Conservation (phyloP, 306 rosid species). For the Prosopis cineraria region DNA sequence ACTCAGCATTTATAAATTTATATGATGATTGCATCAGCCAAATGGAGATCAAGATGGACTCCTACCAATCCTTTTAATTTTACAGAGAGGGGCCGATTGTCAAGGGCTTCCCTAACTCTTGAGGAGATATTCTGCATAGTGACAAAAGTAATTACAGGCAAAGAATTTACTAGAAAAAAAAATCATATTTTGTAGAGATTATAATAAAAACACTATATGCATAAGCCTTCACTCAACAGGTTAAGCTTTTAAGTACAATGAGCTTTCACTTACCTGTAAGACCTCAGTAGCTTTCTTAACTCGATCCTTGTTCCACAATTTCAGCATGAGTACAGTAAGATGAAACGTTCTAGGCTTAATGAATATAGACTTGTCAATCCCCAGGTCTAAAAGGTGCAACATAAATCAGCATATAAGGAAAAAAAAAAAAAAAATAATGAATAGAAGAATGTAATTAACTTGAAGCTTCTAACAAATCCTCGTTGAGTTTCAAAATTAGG, state of each 20-base stretch:
- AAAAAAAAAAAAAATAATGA: constrained; percentile 4
- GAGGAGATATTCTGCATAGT: constrained; percentile 66
- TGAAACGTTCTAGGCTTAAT: constrained; percentile 88
- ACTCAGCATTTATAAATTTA: neutral
- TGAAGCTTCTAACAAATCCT: constrained; percentile 14
- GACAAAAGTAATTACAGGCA: constrained; percentile 34
- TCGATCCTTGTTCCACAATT: constrained; percentile 90
- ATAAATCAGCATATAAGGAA: constrained; percentile 20
- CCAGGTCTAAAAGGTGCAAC: constrained; percentile 53
- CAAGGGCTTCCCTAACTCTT: constrained; percentile 73
- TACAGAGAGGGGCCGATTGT: constrained; percentile 67
- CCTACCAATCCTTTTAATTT: constrained; percentile 85
- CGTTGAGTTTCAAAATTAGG: constrained; percentile 22
- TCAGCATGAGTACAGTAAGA: constrained; percentile 89
- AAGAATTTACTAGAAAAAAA: constrained; percentile 27
- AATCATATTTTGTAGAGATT: neutral
- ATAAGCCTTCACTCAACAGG: neutral
- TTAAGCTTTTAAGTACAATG: neutral
- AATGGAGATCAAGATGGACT: constrained; percentile 28
- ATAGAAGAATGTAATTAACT: constrained; percentile 1
- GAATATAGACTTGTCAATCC: constrained; percentile 83
- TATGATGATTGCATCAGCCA: neutral
- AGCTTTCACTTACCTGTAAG: constrained; percentile 55
- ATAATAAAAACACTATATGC: neutral
- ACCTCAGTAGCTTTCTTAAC: constrained; percentile 74